Evolutionary conservation across 495 filamentous ascomycete species (phyloP), one percentile per base, ranked within the genome.

Genomic region (Hyaloscypha variabilis): DNA sequence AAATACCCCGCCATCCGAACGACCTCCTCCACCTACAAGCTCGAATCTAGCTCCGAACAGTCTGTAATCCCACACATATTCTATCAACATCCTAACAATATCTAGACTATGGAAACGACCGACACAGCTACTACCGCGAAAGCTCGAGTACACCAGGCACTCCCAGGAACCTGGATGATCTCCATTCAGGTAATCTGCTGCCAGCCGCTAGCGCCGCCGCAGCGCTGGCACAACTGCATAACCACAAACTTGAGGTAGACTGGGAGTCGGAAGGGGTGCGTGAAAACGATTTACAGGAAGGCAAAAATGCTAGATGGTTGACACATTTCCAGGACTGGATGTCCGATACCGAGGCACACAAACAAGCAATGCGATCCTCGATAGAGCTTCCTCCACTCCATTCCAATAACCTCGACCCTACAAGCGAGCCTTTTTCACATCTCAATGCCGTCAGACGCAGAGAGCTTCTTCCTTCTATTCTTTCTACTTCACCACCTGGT

Each of bases 181-280:
- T 85, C 69, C 85, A 87, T 68, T 85, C 81, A 71, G 78, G 73
- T 58, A 82, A 84, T 42, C 76, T 88, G 72, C 78, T 86, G 52
- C 87, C 87, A 61, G 86, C 90, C 46, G 92, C 90, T 62, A 93
- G 86, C 59, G 91, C 91, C 26, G 93, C 93, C 28, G 91, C 92
- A 31, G 93, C 93, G 17, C 82, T 97, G 58, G 92, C 93, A 53
- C 90, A 95, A 78, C 82, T 97, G 71, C 92, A 96, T 76, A 88
- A 89, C 68, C 88, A 94, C 75, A 91, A 90, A 54, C 83, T 90
- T 55, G 89, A 93, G 23, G 21, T 85, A 3, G 92, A 93, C 64
- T 96, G 90, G 90, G 92, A 94, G 28, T 90, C 90, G 10, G 93
- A 96, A 72, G 83, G 84, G 78, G 92, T 96, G 81, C 78, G 85